Percentiles rank a stretch among this genome's conserved stretches.
phyloP scores from a whole-genome alignment of 768 basidiomycete genomes.

The Calocybe cyanea region DNA sequence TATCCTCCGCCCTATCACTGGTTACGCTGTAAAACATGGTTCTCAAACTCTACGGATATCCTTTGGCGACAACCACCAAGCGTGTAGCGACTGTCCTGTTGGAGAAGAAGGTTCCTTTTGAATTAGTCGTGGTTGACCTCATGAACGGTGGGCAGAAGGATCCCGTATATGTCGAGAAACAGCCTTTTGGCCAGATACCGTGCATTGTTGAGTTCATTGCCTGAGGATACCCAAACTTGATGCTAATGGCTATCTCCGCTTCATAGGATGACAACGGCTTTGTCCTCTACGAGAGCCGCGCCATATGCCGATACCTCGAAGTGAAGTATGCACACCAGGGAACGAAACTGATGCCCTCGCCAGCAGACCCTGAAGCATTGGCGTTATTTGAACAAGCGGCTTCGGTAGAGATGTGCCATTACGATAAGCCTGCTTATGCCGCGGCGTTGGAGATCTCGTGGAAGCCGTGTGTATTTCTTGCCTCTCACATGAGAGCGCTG shows the following conservation, averaged over 20 bases:
- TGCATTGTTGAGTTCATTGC: conserved; percentile 16
- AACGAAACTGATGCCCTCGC: conserved; percentile 42
- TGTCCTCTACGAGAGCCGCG: conserved; percentile 39
- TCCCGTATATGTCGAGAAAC: conserved; percentile 29
- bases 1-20: too few relatives aligned
- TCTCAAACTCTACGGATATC: conserved; percentile 39
- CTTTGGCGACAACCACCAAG: conserved; percentile 39
- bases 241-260: not conserved
- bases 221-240: conserved; percentile 7
- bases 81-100: conserved; percentile 39
- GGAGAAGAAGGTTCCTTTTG: conserved; percentile 48
- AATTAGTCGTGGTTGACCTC: conserved; percentile 38
- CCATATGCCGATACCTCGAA: conserved; percentile 49
- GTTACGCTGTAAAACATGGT: conserved; percentile 39
- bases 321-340: conserved; percentile 48
- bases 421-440: conserved; percentile 35
- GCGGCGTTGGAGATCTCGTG: conserved; percentile 45
- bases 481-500: too few relatives aligned
- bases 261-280: conserved; percentile 22
- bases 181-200: conserved; percentile 51
- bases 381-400: conserved; percentile 37
- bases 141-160: conserved; percentile 37
- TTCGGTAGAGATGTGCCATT: conserved; percentile 41
- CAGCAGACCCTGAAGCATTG: conserved; percentile 21
- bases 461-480: conserved; percentile 35